Conservation (phyloP, 2,329 filamentous ascomycete genomes). For the Teratosphaeriaceae sp. region DNA sequence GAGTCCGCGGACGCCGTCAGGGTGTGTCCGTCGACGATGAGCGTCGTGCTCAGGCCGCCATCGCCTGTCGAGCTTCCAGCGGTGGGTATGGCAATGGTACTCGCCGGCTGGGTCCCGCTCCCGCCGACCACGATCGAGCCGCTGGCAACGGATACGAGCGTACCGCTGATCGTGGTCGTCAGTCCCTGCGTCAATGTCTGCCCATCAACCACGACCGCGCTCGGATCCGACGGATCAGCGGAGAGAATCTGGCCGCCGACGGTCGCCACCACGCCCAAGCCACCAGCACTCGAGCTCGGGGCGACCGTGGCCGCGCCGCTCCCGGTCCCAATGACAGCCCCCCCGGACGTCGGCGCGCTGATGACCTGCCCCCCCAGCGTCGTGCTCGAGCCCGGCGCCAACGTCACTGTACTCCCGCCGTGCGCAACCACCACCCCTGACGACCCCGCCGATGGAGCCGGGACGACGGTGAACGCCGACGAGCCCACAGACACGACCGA, state of each 20-base stretch:
- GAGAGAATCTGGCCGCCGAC: neutral
- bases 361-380: neutral
- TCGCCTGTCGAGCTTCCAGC: neutral
- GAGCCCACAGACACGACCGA: conserved; percentile 1
- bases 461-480: neutral
- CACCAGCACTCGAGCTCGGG: neutral
- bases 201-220: neutral
- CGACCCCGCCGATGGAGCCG: neutral
- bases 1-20: conserved; percentile 1
- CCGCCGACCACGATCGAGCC: neutral
- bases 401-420: neutral
- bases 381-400: neutral
- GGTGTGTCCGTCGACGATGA: neutral
- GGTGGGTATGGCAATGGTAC: neutral
- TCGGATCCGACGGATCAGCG: neutral
- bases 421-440: neutral
- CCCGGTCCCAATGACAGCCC: neutral
- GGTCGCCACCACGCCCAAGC: neutral
- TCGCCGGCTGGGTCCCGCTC: neutral
- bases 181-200: neutral
- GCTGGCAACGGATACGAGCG: neutral
- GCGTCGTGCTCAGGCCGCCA: neutral
- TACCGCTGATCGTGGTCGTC: neutral
- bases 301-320: neutral
- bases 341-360: neutral